Evolutionary conservation across 257 asterid species (phyloP).

Genomic region (Penstemon barbatus): DNA sequence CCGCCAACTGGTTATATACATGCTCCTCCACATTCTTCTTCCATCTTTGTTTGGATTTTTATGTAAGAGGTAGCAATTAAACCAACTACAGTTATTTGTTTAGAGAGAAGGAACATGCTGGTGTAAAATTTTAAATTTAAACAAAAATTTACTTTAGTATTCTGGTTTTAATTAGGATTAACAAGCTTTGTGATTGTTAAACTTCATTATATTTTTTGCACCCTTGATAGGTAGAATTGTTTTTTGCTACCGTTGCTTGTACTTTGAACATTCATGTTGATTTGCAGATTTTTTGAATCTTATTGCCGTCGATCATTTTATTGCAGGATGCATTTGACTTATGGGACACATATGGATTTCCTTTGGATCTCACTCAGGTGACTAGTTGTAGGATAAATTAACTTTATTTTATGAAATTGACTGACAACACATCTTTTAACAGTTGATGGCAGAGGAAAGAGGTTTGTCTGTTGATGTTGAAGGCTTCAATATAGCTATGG

Average conservation of each 20-base stretch:
- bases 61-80: not conserved
- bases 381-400: constrained; percentile 11
- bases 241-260: not conserved
- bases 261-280: constrained; percentile 5
- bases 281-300: constrained; percentile 21
- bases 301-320: constrained; percentile 25
- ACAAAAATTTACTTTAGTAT: not conserved
- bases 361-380: constrained; percentile 98
- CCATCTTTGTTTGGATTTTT: not conserved
- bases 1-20: constrained; percentile 9
- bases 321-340: constrained; percentile 92
- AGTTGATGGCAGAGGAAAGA: constrained; percentile 98
- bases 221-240: not conserved
- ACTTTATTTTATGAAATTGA: constrained; percentile 20
- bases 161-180: too few relatives aligned
- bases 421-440: constrained; percentile 30
- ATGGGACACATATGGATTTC: constrained; percentile 98
- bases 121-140: constrained; percentile 8
- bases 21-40: not conserved
- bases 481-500: constrained; percentile 74
- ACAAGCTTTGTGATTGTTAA: not conserved
- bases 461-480: constrained; percentile 78
- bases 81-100: constrained; percentile 6
- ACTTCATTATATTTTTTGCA: not conserved
- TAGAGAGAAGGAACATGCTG: not conserved